phyloP scores from a whole-genome alignment of 495 filamentous ascomycete species.

The Tricharina praecox region DNA sequence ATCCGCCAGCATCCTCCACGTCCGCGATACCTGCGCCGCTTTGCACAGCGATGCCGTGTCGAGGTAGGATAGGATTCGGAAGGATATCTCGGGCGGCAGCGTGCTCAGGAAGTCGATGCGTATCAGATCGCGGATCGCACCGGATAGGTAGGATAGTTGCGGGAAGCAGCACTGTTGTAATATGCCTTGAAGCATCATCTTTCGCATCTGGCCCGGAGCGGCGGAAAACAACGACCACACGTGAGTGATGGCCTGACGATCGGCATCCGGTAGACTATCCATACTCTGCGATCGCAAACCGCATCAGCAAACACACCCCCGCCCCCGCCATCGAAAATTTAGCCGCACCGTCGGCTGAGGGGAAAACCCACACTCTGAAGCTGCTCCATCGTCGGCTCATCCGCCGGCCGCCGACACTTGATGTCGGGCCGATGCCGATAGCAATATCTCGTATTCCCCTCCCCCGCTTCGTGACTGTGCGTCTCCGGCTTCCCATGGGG shows the following conservation, averaged over 20 bases:
- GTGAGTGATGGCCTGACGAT: constrained; percentile 86
- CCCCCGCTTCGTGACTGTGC: constrained; percentile 17
- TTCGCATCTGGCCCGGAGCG: constrained; percentile 78
- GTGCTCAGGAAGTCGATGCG: constrained; percentile 88
- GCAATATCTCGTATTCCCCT: constrained; percentile 76
- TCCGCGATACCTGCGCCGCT: constrained; percentile 80
- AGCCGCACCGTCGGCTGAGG: background rate
- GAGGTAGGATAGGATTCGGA: constrained; percentile 81
- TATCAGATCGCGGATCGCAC: constrained; percentile 73
- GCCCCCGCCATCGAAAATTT: background rate
- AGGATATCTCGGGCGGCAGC: constrained; percentile 74
- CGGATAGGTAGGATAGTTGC: constrained; percentile 79
- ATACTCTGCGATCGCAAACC: constrained; percentile 50
- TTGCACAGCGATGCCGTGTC: constrained; percentile 95
- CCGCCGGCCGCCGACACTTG: constrained; percentile 78
- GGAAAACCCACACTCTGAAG: constrained; percentile 56
- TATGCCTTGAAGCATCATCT: constrained; percentile 88
- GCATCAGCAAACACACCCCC: no score
- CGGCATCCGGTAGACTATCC: constrained; percentile 58
- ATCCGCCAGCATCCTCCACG: constrained; percentile 76
- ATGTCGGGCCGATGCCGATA: constrained; percentile 89
- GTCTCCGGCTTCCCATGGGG: constrained; percentile 32
- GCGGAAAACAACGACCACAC: constrained; percentile 97
- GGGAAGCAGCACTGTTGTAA: constrained; percentile 93
- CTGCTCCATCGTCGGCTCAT: constrained; percentile 90